phyloP scores from a whole-genome alignment of 2,329 filamentous ascomycete species.

The Thielaviopsis populi region DNA sequence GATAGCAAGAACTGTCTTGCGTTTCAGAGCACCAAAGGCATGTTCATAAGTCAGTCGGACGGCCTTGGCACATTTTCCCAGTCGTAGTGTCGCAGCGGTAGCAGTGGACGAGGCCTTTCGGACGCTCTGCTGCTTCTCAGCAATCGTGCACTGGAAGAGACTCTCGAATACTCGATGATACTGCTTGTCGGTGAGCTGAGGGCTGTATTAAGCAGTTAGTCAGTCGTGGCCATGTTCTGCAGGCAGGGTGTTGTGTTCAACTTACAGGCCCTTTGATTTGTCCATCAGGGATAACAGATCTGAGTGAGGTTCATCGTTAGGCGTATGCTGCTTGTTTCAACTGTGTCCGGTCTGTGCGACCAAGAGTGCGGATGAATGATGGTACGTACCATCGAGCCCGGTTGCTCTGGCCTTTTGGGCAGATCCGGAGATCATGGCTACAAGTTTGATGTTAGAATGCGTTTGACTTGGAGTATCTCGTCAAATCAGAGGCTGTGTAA shows the following conservation, averaged over 20 bases:
- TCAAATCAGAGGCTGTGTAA: conserved; percentile 18
- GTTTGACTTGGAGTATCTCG: conserved; percentile 24
- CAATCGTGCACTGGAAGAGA: conserved; percentile 53
- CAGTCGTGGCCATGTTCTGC: not conserved
- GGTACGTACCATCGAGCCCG: conserved; percentile 28
- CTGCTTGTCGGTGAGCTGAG: conserved; percentile 52
- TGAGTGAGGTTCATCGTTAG: conserved; percentile 19
- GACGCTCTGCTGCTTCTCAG: conserved; percentile 52
- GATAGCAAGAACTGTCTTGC: conserved; percentile 63
- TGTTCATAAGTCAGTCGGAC: conserved; percentile 58
- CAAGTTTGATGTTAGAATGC: conserved; percentile 18
- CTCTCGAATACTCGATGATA: conserved; percentile 71
- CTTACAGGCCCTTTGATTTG: conserved; percentile 26
- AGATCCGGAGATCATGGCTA: conserved; percentile 12
- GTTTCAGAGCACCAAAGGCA: conserved; percentile 51
- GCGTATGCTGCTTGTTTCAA: not conserved
- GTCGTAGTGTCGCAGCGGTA: conserved; percentile 36
- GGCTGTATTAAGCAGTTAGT: not conserved
- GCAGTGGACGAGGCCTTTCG: conserved; percentile 38
- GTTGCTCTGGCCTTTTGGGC: conserved; percentile 27
- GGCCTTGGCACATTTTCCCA: conserved; percentile 55
- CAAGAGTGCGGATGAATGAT: not conserved
- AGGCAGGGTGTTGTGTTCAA: not conserved
- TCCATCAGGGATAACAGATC: conserved; percentile 29
- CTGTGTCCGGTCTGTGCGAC: not conserved